Conservation (phyloP, 1,284 basidiomycete species). For the Trichosporon ovoides region DNA sequence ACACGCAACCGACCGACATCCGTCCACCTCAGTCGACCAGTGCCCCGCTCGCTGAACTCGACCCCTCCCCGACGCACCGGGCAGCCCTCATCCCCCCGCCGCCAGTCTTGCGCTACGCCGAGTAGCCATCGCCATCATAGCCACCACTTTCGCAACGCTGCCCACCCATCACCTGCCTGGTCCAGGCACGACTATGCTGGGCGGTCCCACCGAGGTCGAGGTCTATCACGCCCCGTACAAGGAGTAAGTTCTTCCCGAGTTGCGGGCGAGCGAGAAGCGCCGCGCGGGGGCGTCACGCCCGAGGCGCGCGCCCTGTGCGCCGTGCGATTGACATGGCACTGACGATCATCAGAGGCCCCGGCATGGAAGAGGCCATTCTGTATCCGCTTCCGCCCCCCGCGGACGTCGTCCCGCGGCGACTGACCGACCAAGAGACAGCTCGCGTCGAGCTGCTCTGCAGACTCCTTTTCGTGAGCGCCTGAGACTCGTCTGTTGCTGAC, state of each 20-base stretch:
- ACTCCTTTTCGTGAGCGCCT: slow-evolving; percentile 44
- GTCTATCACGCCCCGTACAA: slow-evolving; percentile 27
- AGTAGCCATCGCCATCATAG: slow-evolving; percentile 7
- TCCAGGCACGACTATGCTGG: slow-evolving; percentile 13
- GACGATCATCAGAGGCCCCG: slow-evolving; percentile 18
- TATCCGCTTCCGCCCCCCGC: slow-evolving; percentile 24
- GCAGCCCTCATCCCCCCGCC: not conserved
- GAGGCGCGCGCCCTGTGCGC: not conserved
- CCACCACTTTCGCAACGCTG: slow-evolving; percentile 3
- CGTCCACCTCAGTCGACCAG: not conserved
- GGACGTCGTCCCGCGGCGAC: slow-evolving; percentile 24
- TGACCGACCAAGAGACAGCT: slow-evolving; percentile 31
- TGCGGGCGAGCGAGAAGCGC: not conserved
- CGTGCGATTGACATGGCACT: not conserved
- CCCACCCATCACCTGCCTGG: not conserved
- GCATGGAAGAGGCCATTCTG: slow-evolving; percentile 22
- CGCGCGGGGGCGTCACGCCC: not conserved
- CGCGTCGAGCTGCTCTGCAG: slow-evolving; percentile 39
- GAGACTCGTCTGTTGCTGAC: slow-evolving; percentile 5
- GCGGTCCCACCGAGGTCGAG: slow-evolving; percentile 22
- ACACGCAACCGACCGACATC: not conserved
- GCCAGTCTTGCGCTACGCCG: not conserved
- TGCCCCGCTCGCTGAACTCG: not conserved
- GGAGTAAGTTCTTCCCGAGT: slow-evolving; percentile 14
- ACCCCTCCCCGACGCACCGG: not conserved